Conservation (phyloP, 1,284 basidiomycete genomes). For the Marasmius tenuissimus region DNA sequence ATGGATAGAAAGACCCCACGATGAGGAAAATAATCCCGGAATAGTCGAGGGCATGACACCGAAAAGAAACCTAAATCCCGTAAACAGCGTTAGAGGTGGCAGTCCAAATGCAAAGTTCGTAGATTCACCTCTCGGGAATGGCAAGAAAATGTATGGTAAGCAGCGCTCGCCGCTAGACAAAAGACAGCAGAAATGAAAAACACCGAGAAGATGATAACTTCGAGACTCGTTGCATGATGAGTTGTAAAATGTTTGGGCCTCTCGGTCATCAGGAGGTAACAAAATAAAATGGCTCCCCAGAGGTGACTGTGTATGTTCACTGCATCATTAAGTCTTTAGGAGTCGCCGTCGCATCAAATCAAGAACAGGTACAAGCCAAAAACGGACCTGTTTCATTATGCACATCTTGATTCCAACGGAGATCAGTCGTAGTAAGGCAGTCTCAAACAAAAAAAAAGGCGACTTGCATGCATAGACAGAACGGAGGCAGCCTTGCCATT, state of each 20-base stretch:
- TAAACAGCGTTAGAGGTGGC: constrained; percentile 5
- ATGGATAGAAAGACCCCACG: constrained; percentile 82
- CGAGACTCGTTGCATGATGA: constrained; percentile 59
- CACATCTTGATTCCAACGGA: constrained; percentile 48
- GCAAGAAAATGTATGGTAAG: constrained; percentile 77
- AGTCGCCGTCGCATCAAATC: constrained; percentile 11
- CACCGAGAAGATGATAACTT: constrained; percentile 62
- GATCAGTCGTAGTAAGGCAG: constrained; percentile 14
- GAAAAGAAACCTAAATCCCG: constrained; percentile 40
- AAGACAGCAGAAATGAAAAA: constrained; percentile 76
- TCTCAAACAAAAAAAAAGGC: constrained; percentile 12
- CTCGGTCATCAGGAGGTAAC: constrained; percentile 57
- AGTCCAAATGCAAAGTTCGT: constrained; percentile 17
- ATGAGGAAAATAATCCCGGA: constrained; percentile 68
- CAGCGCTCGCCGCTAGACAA: constrained; percentile 75
- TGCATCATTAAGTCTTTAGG: constrained; percentile 25
- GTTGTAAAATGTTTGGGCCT: constrained; percentile 47
- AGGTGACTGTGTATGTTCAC: constrained; percentile 93
- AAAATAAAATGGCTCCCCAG: constrained; percentile 72
- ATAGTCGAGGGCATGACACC: constrained; percentile 71
- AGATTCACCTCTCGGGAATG: constrained; percentile 66
- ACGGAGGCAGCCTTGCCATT: constrained; percentile 62
- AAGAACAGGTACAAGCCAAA: constrained; percentile 3
- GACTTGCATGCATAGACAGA: constrained; percentile 76
- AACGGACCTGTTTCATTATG: constrained; percentile 79